These are phyloP conservation scores for Hygrophila difformis DNA, from an alignment of 257 asterid species.

Conservation along the genomic window DNA sequence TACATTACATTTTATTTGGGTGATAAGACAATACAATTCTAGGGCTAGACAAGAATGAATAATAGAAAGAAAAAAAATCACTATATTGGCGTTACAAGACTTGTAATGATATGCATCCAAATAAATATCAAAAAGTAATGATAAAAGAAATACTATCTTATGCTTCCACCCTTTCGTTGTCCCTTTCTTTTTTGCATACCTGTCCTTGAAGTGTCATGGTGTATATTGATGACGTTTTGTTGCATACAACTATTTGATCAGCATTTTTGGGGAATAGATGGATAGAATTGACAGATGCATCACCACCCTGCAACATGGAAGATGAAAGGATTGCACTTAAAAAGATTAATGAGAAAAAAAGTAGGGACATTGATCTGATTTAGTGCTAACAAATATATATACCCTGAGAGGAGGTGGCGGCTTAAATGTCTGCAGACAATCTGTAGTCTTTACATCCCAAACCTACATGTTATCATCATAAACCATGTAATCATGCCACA, in stretches of 20 bases:
- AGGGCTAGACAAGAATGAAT: too few species aligned
- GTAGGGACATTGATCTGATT: too few species aligned
- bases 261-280: conserved; percentile 87
- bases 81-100: too few species aligned
- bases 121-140: too few species aligned
- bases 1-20: too few species aligned
- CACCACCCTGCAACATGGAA: conserved; percentile 70
- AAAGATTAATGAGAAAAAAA: too few species aligned
- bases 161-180: not conserved
- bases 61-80: too few species aligned
- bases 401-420: conserved; percentile 99
- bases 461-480: conserved; percentile 46
- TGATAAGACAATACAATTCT: too few species aligned
- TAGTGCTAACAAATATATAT: not conserved
- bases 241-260: conserved; percentile 92
- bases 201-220: conserved; percentile 98
- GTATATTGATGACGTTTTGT: conserved; percentile 87
- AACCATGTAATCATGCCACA: conserved; percentile 12
- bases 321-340: too few species aligned
- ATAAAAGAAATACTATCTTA: too few species aligned
- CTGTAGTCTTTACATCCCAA: conserved; percentile 90
- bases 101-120: too few species aligned
- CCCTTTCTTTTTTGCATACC: conserved; percentile 28
- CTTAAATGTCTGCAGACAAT: conserved; percentile 88
- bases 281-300: conserved; percentile 88